Base-by-base conservation (phyloP, 2,329 filamentous ascomycete genomes). In the Paecilomyces dactylethromorphus region DNA sequence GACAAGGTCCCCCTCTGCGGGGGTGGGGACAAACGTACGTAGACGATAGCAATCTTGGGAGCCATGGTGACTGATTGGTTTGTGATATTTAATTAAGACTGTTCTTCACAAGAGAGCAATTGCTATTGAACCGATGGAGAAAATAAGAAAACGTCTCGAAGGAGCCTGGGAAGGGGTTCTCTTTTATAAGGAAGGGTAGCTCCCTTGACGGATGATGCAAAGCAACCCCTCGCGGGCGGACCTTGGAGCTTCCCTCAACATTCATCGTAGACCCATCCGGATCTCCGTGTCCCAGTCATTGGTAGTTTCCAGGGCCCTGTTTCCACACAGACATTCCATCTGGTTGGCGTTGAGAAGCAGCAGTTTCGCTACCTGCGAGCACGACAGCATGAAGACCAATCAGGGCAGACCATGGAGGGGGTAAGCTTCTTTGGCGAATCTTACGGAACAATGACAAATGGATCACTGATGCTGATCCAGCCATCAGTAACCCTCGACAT, bases 21-120 rank as follows among this genome's bases (percentile, higher is more conserved):
- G 60, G 18, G 35, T 56, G 33, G 39, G 59, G 45, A 56, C 58
- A 50, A 54, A 84, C 89, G 68, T 82, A 92, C 90, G 77, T 86
- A 95, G 75, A 96, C 86, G 78, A 96, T 94, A 69, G 92, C 92
- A 73, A 96, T 85, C 82, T 91, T 95, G 76, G 90, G 90, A 79
- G 90, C 90, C 91, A 96, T 95, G 70, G 69, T 83, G 81, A 71
- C 62, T 59, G 63, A 58, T 60, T 55, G 26, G 53, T n/a, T 15
- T 7, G 29, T 13, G 18, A n/a, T 18, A 11, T 22, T 10, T 31
- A 13, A 55, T 22, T 55, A 33, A 15, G 32, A 10, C 21, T 45
- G 15, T 45, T 21, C 39, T 45, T 18, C 39, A 45, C 22, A 52
- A 29, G 18, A 52, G 12, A n/a, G 53, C 32, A 45, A 35, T 33